A percentile compares a stretch with the other conserved stretches of the same genome.
These are phyloP conservation scores for Seiridium cupressi DNA, from an alignment of 2,329 filamentous ascomycete species.

Conservation along the genomic window DNA sequence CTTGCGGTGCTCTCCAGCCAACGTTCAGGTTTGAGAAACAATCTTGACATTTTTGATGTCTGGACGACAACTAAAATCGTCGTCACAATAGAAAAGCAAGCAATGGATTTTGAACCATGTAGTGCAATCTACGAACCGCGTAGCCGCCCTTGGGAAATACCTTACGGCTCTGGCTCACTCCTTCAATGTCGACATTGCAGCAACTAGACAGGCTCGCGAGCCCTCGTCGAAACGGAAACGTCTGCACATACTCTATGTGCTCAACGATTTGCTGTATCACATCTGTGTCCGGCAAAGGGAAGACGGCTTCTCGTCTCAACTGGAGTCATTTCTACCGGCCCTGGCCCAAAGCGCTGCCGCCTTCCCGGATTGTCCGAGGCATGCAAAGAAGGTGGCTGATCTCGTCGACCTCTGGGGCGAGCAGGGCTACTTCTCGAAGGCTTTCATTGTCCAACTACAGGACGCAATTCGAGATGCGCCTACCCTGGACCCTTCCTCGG, in stretches of 20 bases:
- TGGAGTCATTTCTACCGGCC: conserved; percentile 60
- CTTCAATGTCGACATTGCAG: conserved; percentile 34
- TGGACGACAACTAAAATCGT: conserved; percentile 31
- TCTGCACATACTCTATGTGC: conserved; percentile 73
- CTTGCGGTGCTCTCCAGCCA: conserved; percentile 71
- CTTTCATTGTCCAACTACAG: conserved; percentile 57
- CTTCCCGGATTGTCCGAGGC: conserved; percentile 61
- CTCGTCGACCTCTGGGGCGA: conserved; percentile 72
- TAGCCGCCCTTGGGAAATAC: conserved; percentile 71
- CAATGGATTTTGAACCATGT: conserved; percentile 77
- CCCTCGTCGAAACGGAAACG: conserved; percentile 66
- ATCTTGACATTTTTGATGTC: conserved; percentile 35
- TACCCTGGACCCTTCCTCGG: conserved; percentile 14
- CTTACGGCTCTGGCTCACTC: conserved; percentile 67
- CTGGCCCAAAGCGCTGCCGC: conserved; percentile 59
- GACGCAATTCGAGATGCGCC: conserved; percentile 48
- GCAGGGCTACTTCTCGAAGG: conserved; percentile 57
- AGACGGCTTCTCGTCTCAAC: conserved; percentile 49
- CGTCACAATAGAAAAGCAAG: conserved; percentile 73
- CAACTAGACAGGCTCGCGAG: conserved; percentile 32
- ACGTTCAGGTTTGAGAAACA: conserved; percentile 80
- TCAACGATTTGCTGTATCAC: conserved; percentile 78
- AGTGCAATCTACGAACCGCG: conserved; percentile 63
- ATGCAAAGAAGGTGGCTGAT: conserved; percentile 61
- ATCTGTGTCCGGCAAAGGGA: conserved; percentile 50